Evolutionary conservation across 495 filamentous ascomycete species (phyloP), one percentile per base, ranked within the genome.

Genomic region (Annulohypoxylon bovei): DNA sequence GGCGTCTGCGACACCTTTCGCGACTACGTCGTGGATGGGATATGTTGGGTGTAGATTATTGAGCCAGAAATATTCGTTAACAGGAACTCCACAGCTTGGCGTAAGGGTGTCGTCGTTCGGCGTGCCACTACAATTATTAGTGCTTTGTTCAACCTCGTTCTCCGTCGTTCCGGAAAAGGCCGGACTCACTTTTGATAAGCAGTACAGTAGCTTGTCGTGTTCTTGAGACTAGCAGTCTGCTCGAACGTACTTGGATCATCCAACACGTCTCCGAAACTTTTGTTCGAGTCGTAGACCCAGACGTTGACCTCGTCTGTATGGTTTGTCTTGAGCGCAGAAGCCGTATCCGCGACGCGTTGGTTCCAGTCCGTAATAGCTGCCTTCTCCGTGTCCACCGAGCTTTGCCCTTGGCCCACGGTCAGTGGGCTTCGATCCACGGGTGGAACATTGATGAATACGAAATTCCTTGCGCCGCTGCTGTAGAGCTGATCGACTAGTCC

Each of bases 371-470:
- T 75, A 50, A 84, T 82, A 1, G 78, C 73, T 0, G 57, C 75
- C 4, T 72, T 75, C 65, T 85, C 80, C 22, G 69, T 58, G 0
- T 65, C 60, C 2, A 79, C 61, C 0, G 77, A 56, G 20, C 39
- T 39, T 0, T 72, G 35, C 0, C 79, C 72, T 52, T 81, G 71
- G 1, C 50, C 70, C 0, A 79, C 60, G 47, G 87, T 87, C 6
- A 85, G 69, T 0, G 91, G 91, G 22, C 85, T 86, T 9, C 88
- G 87, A 37, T 92, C 81, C n/a, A 91, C 83, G 2, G 92, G 88
- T 0, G 92, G 93, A 2, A 93, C 91, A 58, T 88, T 89, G 64
- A 94, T 61, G 73, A 94, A 86, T n/a, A 91, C 78, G 75, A 94
- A 94, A 66, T 91, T 93, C 53, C 91, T 85, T 5, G 87, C 91